phyloP scores from a whole-genome alignment of 352 stramenopile genomes.

The Phytophthora litchii region DNA sequence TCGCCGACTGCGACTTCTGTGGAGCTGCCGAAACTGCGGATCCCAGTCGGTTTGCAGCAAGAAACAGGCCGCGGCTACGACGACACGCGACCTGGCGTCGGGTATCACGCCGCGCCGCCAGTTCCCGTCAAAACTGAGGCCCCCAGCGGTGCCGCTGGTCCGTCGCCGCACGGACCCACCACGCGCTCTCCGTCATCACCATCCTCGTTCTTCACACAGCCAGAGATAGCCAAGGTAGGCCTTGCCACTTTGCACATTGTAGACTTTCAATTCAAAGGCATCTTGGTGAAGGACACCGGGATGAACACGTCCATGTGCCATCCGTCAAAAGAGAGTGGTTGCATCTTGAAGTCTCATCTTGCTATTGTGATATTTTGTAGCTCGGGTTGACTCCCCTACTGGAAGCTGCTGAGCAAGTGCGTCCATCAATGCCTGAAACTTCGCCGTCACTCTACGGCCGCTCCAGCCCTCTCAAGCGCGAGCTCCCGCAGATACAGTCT shows the following conservation, averaged over 20 bases:
- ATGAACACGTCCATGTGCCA: slow-evolving; percentile 15
- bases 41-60: slow-evolving; percentile 22
- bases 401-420: slow-evolving; percentile 63
- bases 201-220: slow-evolving; percentile 47
- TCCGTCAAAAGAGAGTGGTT: slow-evolving; percentile 21
- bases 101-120: slow-evolving; percentile 21
- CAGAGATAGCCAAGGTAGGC: slow-evolving; percentile 41
- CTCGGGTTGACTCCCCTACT: slow-evolving; percentile 64
- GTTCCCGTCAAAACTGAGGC: slow-evolving; percentile 25
- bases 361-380: slow-evolving; percentile 37
- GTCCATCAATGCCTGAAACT: slow-evolving; percentile 27
- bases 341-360: slow-evolving; percentile 30
- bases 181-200: slow-evolving; percentile 51
- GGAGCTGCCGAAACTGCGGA: slow-evolving; percentile 35
- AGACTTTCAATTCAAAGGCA: neutral
- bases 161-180: slow-evolving; percentile 15
- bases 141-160: neutral
- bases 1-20: slow-evolving; percentile 1
- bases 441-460: slow-evolving; percentile 9
- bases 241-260: neutral
- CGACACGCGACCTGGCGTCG: slow-evolving; percentile 9
- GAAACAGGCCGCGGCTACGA: slow-evolving; percentile 19
- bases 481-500: slow-evolving; percentile 19
- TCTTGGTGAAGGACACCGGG: neutral
- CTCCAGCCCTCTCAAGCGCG: slow-evolving; percentile 35